Percentiles rank a stretch among this genome's conserved stretches.
Evolutionary conservation across 2,329 filamentous ascomycete genomes (phyloP).

Genomic region (Trichoderma oligosporum): DNA sequence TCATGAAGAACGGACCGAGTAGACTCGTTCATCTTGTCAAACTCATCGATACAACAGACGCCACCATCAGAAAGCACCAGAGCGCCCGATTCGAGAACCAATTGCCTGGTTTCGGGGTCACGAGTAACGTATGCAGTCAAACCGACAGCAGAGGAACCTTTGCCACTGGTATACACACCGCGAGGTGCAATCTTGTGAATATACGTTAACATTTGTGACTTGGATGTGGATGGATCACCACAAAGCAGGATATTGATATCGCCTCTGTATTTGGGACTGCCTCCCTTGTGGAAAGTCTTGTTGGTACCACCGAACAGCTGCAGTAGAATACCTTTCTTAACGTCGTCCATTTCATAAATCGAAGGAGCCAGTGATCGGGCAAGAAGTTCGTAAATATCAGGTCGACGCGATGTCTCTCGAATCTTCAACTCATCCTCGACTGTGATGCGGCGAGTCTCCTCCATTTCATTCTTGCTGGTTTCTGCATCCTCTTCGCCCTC

Average conservation of each 20-base stretch:
- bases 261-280: slow-evolving; percentile 90
- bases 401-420: slow-evolving; percentile 69
- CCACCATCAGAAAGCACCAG: slow-evolving; percentile 76
- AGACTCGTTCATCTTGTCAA: slow-evolving; percentile 79
- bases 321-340: slow-evolving; percentile 96
- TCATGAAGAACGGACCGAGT: slow-evolving; percentile 80
- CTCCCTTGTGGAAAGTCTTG: slow-evolving; percentile 95
- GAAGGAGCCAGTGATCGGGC: slow-evolving; percentile 88
- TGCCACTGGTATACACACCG: slow-evolving; percentile 75
- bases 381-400: slow-evolving; percentile 90
- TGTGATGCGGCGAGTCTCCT: slow-evolving; percentile 78
- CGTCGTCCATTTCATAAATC: slow-evolving; percentile 96
- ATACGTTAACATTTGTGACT: slow-evolving; percentile 91
- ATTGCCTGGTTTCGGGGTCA: slow-evolving; percentile 74
- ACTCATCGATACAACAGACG: slow-evolving; percentile 81
- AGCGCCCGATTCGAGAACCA: slow-evolving; percentile 76
- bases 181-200: slow-evolving; percentile 97
- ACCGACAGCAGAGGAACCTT: slow-evolving; percentile 77
- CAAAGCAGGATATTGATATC: slow-evolving; percentile 97
- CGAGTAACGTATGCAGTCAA: slow-evolving; percentile 77
- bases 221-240: slow-evolving; percentile 93
- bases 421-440: slow-evolving; percentile 90
- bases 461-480: slow-evolving; percentile 68
- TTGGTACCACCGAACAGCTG: slow-evolving; percentile 97
- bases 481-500: slow-evolving; percentile 64